Evolutionary conservation across 805 yeast species (phyloP).

Genomic region (Wickerhamomyces subpelliculosus): DNA sequence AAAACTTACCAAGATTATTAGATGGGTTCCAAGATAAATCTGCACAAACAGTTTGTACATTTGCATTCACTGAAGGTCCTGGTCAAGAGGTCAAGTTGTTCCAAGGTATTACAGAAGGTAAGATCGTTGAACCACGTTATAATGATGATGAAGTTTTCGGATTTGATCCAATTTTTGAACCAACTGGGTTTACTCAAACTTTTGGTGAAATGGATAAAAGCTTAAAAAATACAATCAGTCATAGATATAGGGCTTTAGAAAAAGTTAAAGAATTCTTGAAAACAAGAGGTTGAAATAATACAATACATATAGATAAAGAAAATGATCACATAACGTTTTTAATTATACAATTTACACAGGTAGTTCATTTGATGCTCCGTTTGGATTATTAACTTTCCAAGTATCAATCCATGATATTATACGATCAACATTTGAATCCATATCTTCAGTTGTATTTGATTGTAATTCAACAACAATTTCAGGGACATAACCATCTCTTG

Average conservation of each 20-base stretch:
- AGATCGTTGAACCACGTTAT: slow-evolving; percentile 50
- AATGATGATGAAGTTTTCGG: slow-evolving; percentile 85
- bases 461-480: slow-evolving; percentile 76
- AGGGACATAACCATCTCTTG: slow-evolving; percentile 70
- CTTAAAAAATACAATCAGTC: slow-evolving; percentile 77
- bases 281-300: slow-evolving; percentile 7
- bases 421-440: slow-evolving; percentile 79
- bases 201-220: slow-evolving; percentile 85
- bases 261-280: slow-evolving; percentile 54
- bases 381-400: slow-evolving; percentile 65
- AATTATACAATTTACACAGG: slow-evolving; percentile 6
- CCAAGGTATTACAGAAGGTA: slow-evolving; percentile 80
- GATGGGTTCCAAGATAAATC: slow-evolving; percentile 75
- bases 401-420: slow-evolving; percentile 64
- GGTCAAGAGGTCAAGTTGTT: slow-evolving; percentile 67
- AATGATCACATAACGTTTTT: too few species aligned
- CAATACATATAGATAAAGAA: not conserved
- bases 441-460: slow-evolving; percentile 66
- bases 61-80: slow-evolving; percentile 84
- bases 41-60: slow-evolving; percentile 87
- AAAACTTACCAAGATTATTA: slow-evolving; percentile 71
- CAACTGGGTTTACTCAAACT: slow-evolving; percentile 64
- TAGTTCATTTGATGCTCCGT: slow-evolving; percentile 49
- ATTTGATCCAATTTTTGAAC: slow-evolving; percentile 90
- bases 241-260: slow-evolving; percentile 77